These are phyloP conservation scores for Ambrosia artemisiifolia DNA, from an alignment of 129 eudicot genomes.

Conservation along the genomic window DNA sequence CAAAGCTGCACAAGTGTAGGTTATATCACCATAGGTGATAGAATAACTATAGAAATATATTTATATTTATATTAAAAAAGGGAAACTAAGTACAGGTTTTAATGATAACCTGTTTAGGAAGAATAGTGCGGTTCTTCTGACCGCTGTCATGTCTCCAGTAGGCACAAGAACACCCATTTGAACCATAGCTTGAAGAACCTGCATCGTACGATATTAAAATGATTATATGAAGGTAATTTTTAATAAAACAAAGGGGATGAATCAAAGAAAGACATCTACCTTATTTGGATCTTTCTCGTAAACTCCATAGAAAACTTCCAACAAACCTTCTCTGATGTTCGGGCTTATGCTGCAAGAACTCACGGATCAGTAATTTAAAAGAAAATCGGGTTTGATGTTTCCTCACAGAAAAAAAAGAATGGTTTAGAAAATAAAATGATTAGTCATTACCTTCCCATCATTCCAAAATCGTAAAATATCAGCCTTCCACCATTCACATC, in stretches of 20 bases:
- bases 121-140: constrained; percentile 90
- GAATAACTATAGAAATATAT: neutral
- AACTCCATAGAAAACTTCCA: constrained; percentile 96
- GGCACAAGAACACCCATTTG: constrained; percentile 99
- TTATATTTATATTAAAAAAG: constrained; percentile 5
- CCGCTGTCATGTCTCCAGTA: constrained; percentile 99
- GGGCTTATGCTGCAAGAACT: constrained; percentile 78
- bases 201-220: constrained; percentile 14
- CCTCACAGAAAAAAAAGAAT: neutral
- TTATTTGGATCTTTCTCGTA: constrained; percentile 96
- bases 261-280: constrained; percentile 33
- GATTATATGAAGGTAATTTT: neutral
- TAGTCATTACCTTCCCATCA: constrained; percentile 92
- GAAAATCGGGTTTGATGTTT: neutral
- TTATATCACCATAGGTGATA: neutral
- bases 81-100: neutral
- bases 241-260: neutral
- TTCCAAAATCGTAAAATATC: constrained; percentile 97
- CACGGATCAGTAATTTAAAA: constrained; percentile 4
- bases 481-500: constrained; percentile 98
- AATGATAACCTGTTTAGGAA: constrained; percentile 73
- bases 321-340: constrained; percentile 89
- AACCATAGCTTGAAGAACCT: constrained; percentile 92
- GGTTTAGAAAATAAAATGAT: neutral
- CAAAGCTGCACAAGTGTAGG: constrained; percentile 59